Evolutionary conservation across 768 basidiomycete species (phyloP).

Genomic region (Pleurotus citrinopileatus): DNA sequence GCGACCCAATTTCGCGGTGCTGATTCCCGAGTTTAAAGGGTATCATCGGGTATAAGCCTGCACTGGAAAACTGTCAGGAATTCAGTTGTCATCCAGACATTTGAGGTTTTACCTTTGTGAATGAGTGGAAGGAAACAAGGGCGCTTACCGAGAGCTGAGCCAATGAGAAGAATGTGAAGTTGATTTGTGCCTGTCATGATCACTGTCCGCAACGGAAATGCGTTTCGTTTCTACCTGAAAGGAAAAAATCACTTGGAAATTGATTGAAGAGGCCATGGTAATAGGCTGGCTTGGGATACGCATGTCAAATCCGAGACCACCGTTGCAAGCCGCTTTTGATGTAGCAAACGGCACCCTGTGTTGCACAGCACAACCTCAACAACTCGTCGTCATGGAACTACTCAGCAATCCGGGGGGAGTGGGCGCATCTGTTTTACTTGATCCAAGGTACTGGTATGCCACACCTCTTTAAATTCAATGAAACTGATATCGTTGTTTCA

Average conservation of each 20-base stretch:
- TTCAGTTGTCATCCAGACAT: background rate
- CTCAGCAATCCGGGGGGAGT: constrained; percentile 1
- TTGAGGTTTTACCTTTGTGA: background rate
- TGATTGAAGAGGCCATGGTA: constrained; percentile 7
- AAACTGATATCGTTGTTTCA: background rate
- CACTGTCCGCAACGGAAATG: background rate
- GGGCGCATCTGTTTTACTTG: constrained; percentile 9
- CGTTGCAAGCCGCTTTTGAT: constrained; percentile 8
- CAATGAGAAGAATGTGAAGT: no score
- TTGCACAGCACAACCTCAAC: constrained; percentile 9
- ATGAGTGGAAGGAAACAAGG: background rate
- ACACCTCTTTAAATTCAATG: constrained; percentile 3
- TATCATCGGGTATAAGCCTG: constrained; percentile 14
- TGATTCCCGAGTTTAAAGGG: constrained; percentile 9
- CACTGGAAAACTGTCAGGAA: constrained; percentile 6
- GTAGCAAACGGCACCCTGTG: background rate
- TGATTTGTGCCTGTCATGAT: no score
- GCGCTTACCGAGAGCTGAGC: no score
- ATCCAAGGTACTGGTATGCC: background rate
- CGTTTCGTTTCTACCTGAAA: background rate
- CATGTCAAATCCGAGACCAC: constrained; percentile 3
- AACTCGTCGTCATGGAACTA: constrained; percentile 7
- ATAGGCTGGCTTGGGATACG: background rate
- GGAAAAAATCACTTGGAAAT: no score
- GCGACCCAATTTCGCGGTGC: constrained; percentile 34